Percentiles rank a stretch among this genome's conserved stretches.
Conservation (phyloP, 306 rosid species). For the Prosopis cineraria region DNA sequence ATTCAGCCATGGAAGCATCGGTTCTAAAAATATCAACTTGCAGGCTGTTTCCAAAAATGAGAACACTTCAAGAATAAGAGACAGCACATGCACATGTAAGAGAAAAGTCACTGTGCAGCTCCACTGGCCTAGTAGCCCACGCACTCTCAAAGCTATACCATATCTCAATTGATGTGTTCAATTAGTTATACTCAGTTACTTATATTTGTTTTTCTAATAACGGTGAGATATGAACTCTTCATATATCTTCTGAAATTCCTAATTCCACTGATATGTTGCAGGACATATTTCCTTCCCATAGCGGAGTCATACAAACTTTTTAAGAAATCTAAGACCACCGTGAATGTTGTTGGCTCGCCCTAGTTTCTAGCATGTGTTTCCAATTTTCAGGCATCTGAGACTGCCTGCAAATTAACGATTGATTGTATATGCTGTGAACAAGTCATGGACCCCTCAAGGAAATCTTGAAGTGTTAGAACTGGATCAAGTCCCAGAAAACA, state of each 20-base stretch:
- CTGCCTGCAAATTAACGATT: background rate
- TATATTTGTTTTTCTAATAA: background rate
- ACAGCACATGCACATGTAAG: background rate
- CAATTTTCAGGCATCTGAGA: background rate
- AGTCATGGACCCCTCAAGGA: conserved; percentile 1
- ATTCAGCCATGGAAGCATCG: background rate
- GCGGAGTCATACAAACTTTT: background rate
- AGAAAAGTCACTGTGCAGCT: background rate
- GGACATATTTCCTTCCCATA: background rate
- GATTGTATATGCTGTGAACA: background rate
- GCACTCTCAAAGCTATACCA: background rate
- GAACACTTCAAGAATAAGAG: conserved; percentile 9
- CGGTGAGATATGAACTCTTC: background rate
- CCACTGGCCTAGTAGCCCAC: background rate
- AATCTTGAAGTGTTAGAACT: conserved; percentile 4
- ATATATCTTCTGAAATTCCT: conserved; percentile 5
- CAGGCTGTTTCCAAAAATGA: background rate
- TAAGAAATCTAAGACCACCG: background rate
- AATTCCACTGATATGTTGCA: background rate
- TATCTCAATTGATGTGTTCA: background rate
- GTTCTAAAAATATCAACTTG: background rate
- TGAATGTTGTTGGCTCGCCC: background rate
- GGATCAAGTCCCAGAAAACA: conserved; percentile 12
- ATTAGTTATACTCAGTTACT: background rate
- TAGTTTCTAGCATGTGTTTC: background rate